Evolutionary conservation across 202 grass and related monocot species (phyloP).

Genomic region (Musa balbisiana): DNA sequence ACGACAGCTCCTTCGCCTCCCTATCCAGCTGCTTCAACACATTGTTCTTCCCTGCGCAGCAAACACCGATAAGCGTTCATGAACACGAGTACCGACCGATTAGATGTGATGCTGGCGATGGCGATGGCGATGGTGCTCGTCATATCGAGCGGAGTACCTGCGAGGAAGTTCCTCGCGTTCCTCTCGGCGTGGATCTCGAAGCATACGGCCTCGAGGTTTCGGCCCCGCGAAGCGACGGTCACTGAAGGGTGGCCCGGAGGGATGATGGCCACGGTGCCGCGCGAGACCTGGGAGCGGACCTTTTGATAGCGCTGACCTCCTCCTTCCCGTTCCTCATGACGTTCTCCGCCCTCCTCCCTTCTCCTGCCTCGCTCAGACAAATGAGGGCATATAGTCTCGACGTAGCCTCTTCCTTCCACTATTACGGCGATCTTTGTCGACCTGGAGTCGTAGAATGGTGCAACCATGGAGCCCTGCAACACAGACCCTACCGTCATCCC

Average conservation of each 20-base stretch:
- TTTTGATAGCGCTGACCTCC: conserved; percentile 29
- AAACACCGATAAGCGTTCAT: neutral
- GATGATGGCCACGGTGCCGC: conserved; percentile 43
- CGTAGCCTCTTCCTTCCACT: conserved; percentile 31
- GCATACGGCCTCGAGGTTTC: conserved; percentile 58
- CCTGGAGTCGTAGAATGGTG: conserved; percentile 51
- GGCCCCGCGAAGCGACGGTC: conserved; percentile 30
- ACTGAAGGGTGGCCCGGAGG: conserved; percentile 55
- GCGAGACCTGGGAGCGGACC: conserved; percentile 28
- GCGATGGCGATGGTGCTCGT: neutral
- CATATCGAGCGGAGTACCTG: conserved; percentile 15
- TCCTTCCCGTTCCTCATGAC: neutral
- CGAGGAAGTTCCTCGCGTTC: conserved; percentile 60
- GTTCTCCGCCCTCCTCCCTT: neutral
- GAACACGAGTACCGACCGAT: neutral
- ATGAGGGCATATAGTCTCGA: conserved; percentile 77
- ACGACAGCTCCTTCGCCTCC: conserved; percentile 56
- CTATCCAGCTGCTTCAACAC: conserved; percentile 45
- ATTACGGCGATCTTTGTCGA: conserved; percentile 49
- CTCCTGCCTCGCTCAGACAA: conserved; percentile 5
- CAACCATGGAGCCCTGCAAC: conserved; percentile 60
- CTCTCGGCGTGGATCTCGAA: conserved; percentile 54
- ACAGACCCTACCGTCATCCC: neutral
- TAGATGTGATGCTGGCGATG: neutral
- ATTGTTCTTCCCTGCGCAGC: conserved; percentile 35